Evolutionary conservation across 352 stramenopile species (phyloP).

Genomic region (Phytopythium vexans): DNA sequence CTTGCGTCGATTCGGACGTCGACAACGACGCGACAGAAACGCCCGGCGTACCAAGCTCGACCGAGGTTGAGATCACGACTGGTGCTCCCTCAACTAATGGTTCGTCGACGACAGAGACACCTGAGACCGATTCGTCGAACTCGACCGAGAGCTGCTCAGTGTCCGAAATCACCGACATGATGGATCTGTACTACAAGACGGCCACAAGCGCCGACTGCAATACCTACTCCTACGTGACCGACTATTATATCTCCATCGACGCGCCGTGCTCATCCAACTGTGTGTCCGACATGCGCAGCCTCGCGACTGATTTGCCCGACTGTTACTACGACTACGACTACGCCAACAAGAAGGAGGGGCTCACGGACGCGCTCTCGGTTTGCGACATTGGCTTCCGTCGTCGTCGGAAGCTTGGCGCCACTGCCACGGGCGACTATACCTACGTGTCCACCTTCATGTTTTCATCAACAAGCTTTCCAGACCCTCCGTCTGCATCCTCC

Average conservation of each 20-base stretch:
- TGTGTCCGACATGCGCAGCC: constrained; percentile 7
- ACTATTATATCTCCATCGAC: constrained; percentile 19
- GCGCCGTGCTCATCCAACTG: constrained; percentile 25
- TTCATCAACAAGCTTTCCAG: no score
- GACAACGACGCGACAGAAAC: neutral
- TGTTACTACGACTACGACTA: constrained; percentile 31
- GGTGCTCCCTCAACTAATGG: neutral
- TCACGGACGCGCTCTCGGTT: constrained; percentile 2
- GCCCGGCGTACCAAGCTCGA: neutral
- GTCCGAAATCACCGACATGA: constrained; percentile 13
- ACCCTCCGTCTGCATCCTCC: no score
- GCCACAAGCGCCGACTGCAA: constrained; percentile 22
- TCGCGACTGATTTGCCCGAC: constrained; percentile 20
- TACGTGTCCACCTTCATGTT: neutral
- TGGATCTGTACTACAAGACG: constrained; percentile 10
- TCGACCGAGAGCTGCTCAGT: neutral
- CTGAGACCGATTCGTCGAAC: neutral
- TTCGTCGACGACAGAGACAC: neutral
- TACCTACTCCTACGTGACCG: constrained; percentile 10
- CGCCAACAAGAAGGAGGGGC: constrained; percentile 29
- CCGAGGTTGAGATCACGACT: neutral
- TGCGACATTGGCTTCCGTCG: neutral
- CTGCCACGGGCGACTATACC: neutral
- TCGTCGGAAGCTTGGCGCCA: neutral
- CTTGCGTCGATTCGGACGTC: neutral